Percentiles rank a stretch among this genome's conserved stretches.
Conservation (phyloP, 441 rosid species). For the Pelargonium citronellum region DNA sequence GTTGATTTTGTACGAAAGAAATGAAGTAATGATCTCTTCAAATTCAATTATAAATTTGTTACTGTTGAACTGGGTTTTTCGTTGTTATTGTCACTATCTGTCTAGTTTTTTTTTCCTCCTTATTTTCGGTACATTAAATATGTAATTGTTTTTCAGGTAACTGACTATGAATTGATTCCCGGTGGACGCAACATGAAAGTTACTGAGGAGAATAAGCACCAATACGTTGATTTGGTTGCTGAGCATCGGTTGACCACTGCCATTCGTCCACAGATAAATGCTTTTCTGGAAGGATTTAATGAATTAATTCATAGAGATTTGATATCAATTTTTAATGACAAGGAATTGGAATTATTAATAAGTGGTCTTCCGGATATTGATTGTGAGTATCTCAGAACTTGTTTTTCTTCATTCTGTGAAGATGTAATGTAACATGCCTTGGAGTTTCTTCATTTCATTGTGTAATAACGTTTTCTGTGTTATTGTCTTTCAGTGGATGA, state of each 20-base stretch:
- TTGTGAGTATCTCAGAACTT: slow-evolving; percentile 46
- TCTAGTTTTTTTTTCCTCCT: not conserved
- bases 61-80: not conserved
- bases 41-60: not conserved
- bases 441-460: slow-evolving; percentile 8
- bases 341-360: slow-evolving; percentile 95
- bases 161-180: slow-evolving; percentile 94
- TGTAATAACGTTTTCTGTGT: slow-evolving; percentile 16
- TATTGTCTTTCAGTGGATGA: slow-evolving; percentile 65
- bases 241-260: slow-evolving; percentile 94
- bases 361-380: slow-evolving; percentile 99
- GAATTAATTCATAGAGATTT: slow-evolving; percentile 77
- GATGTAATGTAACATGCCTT: slow-evolving; percentile 1
- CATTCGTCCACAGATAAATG: slow-evolving; percentile 88
- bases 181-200: slow-evolving; percentile 95
- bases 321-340: slow-evolving; percentile 87
- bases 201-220: slow-evolving; percentile 93
- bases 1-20: slow-evolving; percentile 88
- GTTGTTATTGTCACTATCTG: no score
- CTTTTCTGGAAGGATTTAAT: slow-evolving; percentile 83
- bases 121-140: not conserved
- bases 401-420: not conserved
- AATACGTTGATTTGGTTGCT: slow-evolving; percentile 95
- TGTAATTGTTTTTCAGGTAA: slow-evolving; percentile 43
- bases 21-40: slow-evolving; percentile 49